Base-by-base conservation (phyloP, 306 rosid species). In the Prosopis cineraria region DNA sequence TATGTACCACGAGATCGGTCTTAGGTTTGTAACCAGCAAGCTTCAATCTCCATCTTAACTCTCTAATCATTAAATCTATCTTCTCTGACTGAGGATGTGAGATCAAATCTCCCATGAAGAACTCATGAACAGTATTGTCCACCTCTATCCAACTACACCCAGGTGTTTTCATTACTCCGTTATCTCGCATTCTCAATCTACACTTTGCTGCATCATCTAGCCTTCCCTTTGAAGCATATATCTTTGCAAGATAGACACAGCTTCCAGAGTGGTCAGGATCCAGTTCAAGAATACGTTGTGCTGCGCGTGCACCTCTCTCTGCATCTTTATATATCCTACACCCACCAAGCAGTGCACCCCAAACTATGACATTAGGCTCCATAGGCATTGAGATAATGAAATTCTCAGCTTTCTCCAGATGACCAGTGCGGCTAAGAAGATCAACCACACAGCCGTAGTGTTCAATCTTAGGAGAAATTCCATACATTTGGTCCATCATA, bases 71-170 rank as follows among this genome's bases (percentile, higher is more conserved):
- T 31, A 36, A 48, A 72, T 22, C 20, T 10, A 72, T 72, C 65
- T 72, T 56, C 13, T 73, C 77, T 8, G 53, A 55, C 55, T 37
- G 36, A 37, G 55, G 68, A 62, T 73, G 68, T 55, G 53, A 56
- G 25, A 34, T 24, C 62, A 55, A 31, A 19, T 73, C 68, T 73
- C 78, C 68, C 78, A 56, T 73, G 78, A 73, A 73, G 78, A 73
- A 73, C 78, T 58, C 78, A 22, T 72, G 76, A 53, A 72, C 76
- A 40, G 56, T 27, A 31, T 58, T 73, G 25, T 58, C 78, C 69
- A 73, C 55, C 30, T 73, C 78, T 58, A 73, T 56, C 69, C 68
- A 73, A 56, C 63, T 55, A 60, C 58, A 66, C 16, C 67, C 74
- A 24, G 74, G 67, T 52, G 68, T 66, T 52, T n/a, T 50, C 37